A percentile compares a stretch with the other conserved stretches of the same genome.
These are phyloP conservation scores for Brettanomyces anomalus DNA, from an alignment of 805 yeast genomes.

Conservation along the genomic window DNA sequence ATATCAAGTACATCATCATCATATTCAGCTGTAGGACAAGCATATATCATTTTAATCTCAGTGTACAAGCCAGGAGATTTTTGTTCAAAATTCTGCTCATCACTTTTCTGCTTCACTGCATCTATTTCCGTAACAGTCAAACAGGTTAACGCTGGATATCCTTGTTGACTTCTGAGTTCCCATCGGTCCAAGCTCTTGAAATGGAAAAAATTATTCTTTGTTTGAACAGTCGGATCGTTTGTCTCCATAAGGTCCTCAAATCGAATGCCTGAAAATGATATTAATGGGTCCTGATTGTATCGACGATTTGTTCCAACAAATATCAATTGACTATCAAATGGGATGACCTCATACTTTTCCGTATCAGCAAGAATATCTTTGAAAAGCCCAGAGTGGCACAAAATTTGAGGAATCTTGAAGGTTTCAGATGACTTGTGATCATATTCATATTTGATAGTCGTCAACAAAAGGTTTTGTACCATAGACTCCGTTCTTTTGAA, in stretches of 20 bases:
- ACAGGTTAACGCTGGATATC: not conserved
- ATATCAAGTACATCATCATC: not conserved
- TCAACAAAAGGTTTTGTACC: constrained; percentile 1
- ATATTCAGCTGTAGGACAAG: not conserved
- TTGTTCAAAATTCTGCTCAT: not conserved
- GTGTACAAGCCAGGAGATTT: not conserved
- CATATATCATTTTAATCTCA: constrained; percentile 1
- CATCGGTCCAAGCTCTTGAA: constrained; percentile 1
- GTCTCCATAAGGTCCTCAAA: constrained; percentile 1
- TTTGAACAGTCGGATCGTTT: not conserved
- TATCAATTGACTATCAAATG: constrained; percentile 1
- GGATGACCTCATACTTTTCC: not conserved
- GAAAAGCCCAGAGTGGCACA: constrained; percentile 2
- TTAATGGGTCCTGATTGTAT: not conserved
- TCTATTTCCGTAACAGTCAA: constrained; percentile 2
- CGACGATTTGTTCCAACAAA: not conserved
- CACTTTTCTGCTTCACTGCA: not conserved
- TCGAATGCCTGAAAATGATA: not conserved
- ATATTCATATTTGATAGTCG: constrained; percentile 1
- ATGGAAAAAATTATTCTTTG: not conserved
- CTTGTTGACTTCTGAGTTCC: not conserved
- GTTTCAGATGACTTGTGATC: not conserved
- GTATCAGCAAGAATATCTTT: not conserved
- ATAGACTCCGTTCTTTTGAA: not conserved
- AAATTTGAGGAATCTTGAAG: not conserved